Conservation (phyloP, 148 eudicot genomes). For the Spergularia marina region DNA sequence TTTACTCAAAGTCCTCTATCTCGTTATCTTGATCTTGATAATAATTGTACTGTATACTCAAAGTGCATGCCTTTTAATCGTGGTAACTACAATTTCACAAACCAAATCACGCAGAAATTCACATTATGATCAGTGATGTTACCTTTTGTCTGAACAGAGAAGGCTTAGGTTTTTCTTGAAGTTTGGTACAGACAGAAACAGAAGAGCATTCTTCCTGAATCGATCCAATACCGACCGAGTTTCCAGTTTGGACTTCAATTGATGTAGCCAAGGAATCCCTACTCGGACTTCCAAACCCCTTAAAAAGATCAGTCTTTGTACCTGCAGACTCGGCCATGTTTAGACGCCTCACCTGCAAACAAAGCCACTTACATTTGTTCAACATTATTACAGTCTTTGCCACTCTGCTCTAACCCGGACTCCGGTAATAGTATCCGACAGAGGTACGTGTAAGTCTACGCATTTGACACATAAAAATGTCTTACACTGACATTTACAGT, state of each 20-base stretch:
- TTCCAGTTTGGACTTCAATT: constrained; percentile 69
- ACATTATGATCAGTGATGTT: background rate
- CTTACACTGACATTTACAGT: too few relatives aligned
- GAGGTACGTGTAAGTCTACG: background rate
- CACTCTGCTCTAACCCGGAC: too few relatives aligned
- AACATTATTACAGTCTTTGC: background rate
- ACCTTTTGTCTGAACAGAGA: constrained; percentile 56
- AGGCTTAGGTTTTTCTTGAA: constrained; percentile 40
- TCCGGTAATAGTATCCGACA: background rate
- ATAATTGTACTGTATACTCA: too few relatives aligned
- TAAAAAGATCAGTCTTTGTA: constrained; percentile 23
- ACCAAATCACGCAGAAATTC: background rate
- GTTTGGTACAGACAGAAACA: constrained; percentile 25
- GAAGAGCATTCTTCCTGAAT: constrained; percentile 36
- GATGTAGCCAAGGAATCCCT: constrained; percentile 65
- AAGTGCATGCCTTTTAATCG: too few relatives aligned
- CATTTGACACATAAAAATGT: background rate
- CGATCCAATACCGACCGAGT: constrained; percentile 47
- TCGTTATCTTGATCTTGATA: too few relatives aligned
- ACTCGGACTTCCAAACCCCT: constrained; percentile 41
- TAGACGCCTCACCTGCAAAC: constrained; percentile 45
- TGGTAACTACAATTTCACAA: too few relatives aligned
- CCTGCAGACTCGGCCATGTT: constrained; percentile 16
- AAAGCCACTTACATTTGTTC: background rate
- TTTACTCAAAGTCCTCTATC: too few relatives aligned